These are phyloP conservation scores for Fusarium brevicatenulatum DNA, from an alignment of 2,329 filamentous ascomycete genomes.

Conservation along the genomic window DNA sequence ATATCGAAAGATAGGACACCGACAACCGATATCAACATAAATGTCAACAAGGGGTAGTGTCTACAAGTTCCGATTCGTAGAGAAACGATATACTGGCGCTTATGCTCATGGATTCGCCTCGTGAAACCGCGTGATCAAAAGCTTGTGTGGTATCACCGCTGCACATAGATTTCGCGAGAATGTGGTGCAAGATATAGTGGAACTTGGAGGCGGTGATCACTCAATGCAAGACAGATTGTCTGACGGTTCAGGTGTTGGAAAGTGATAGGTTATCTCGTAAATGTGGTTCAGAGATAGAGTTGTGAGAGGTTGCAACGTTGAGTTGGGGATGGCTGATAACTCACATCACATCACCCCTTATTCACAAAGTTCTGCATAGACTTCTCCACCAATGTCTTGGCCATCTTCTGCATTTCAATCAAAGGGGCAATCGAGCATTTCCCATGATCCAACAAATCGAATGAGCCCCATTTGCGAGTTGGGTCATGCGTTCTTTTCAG, in stretches of 20 bases:
- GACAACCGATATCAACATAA: background rate
- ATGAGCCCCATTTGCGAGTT: conserved; percentile 5
- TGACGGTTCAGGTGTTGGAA: background rate
- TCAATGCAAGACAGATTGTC: background rate
- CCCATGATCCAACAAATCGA: background rate
- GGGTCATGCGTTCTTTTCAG: conserved; percentile 14
- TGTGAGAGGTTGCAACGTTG: background rate
- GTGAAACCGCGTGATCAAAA: background rate
- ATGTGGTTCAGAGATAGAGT: background rate
- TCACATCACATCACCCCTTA: conserved; percentile 5
- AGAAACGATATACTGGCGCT: background rate
- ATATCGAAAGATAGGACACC: background rate
- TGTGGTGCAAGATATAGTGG: background rate
- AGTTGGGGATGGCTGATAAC: background rate
- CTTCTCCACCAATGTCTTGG: conserved; percentile 22
- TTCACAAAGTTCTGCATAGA: conserved; percentile 1
- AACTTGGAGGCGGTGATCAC: background rate
- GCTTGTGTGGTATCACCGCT: background rate
- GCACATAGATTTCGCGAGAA: background rate
- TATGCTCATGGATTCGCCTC: background rate
- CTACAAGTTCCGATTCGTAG: background rate
- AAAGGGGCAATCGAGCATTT: conserved; percentile 4
- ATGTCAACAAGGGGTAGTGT: background rate
- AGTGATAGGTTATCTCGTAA: background rate
- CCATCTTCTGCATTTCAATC: conserved; percentile 2